Evolutionary conservation across 1,139 yeast species (phyloP).

Genomic region (Scheffersomyces quercinus): DNA sequence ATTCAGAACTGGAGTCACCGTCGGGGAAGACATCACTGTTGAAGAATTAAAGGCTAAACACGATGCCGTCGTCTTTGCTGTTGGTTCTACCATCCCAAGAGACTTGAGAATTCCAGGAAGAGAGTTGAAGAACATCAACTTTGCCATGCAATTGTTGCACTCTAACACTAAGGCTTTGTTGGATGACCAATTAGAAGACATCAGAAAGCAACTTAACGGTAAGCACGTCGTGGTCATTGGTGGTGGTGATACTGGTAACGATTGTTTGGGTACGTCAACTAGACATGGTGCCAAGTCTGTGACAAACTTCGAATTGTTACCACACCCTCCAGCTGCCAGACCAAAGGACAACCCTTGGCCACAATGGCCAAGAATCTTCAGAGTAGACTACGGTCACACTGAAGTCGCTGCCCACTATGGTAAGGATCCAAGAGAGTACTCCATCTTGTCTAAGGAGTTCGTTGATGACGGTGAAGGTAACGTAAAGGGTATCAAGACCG

Average conservation of each 20-base stretch:
- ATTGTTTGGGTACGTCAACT: conserved; percentile 96
- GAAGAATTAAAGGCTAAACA: conserved; percentile 62
- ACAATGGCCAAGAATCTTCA: conserved; percentile 97
- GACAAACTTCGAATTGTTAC: conserved; percentile 89
- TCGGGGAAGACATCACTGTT: conserved; percentile 79
- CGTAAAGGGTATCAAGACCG: conserved; percentile 91
- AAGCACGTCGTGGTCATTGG: conserved; percentile 95
- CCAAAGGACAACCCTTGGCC: conserved; percentile 99
- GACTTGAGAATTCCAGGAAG: conserved; percentile 95
- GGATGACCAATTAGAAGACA: conserved; percentile 76
- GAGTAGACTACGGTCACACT: conserved; percentile 97
- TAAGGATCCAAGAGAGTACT: conserved; percentile 95
- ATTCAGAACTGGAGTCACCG: conserved; percentile 71
- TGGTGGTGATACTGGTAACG: conserved; percentile 99
- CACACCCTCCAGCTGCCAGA: conserved; percentile 84
- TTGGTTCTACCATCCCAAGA: conserved; percentile 95
- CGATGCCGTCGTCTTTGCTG: conserved; percentile 91
- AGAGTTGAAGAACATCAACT: conserved; percentile 83
- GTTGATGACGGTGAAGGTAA: conserved; percentile 93
- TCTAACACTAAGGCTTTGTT: conserved; percentile 88
- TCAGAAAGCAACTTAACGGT: conserved; percentile 71
- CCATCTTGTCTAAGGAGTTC: conserved; percentile 92
- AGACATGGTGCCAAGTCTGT: conserved; percentile 98
- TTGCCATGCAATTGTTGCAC: conserved; percentile 90
- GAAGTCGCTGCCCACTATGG: conserved; percentile 95